Base-by-base conservation (phyloP, 768 basidiomycete genomes). In the Suillus plorans region DNA sequence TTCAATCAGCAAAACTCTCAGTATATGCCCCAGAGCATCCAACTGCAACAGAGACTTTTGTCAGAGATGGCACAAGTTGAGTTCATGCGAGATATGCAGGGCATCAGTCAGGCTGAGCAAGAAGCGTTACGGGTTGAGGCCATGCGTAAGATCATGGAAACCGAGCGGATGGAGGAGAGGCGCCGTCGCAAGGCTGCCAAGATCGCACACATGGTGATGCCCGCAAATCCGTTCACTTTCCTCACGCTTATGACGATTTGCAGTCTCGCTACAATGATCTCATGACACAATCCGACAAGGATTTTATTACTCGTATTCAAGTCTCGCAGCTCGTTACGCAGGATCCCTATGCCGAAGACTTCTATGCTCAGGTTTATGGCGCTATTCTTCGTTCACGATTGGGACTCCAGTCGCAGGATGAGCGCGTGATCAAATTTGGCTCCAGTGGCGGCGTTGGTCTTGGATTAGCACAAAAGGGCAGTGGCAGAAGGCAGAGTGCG, bases 271-370 rank as follows among this genome's bases (percentile, higher is more conserved):
- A 95, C 73, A 97, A 97, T 69, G 94, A 95, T 75, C 83, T 96
- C 44, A 97, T 97, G 95, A 95, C 94, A 4, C 94, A 95, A 78
- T 95, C 93, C 13, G 97, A 99, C 82, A 99, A 99, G 80, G 97
- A 99, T 73, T 99, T 99, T 74, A 99, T 99, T 78, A 99, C 97
- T 42, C 89, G 97, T 31, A 99, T 99, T 67, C 97, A 99, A 76
- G 94, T 99, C 41, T 98, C 97, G 2, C 97, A 99, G 73, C 90
- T 99, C 49, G 95, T 97, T 52, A 97, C 95, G 7, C 90, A 93
- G 72, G 97, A 99, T 78, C 97, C 97, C 0, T 99, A 97, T 76
- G 89, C 93, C 39, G 97, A 99, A 68, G 97, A 99, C 75, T 99
- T 98, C 76, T 99, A 99, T 72, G 97, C 95, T 13, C 96, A 99